These are phyloP conservation scores for Rhodofomes roseus DNA, from an alignment of 1,284 basidiomycete species.

Conservation along the genomic window DNA sequence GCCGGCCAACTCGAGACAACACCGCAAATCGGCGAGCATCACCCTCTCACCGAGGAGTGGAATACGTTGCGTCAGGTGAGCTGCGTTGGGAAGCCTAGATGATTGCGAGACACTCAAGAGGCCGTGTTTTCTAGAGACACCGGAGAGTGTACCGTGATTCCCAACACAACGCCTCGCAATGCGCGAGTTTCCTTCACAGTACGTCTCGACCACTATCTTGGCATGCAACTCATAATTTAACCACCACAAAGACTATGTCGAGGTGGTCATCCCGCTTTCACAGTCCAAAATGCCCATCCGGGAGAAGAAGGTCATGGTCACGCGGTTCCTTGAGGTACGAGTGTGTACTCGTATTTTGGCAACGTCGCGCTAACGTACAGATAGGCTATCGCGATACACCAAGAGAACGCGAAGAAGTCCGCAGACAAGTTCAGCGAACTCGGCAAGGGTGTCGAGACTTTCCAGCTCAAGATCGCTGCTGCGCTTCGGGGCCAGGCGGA, in stretches of 20 bases:
- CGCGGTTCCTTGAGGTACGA: constrained; percentile 27
- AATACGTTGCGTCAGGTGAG: constrained; percentile 18
- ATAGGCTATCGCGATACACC: constrained; percentile 26
- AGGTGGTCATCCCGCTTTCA: constrained; percentile 25
- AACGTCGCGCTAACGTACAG: background rate
- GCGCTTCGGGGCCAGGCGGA: constrained; percentile 24
- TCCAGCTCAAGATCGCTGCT: constrained; percentile 28
- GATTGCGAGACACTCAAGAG: background rate
- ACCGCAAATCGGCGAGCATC: constrained; percentile 21
- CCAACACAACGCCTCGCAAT: constrained; percentile 22
- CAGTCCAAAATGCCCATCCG: constrained; percentile 19
- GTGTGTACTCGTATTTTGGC: background rate
- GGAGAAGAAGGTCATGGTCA: constrained; percentile 30
- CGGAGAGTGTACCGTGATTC: constrained; percentile 21
- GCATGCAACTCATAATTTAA: too few species aligned
- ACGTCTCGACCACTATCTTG: background rate
- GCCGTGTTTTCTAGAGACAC: constrained; percentile 13
- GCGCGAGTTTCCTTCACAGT: constrained; percentile 24
- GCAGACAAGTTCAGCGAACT: constrained; percentile 24
- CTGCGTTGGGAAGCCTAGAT: background rate
- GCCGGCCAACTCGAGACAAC: constrained; percentile 19
- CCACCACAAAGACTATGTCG: constrained; percentile 21
- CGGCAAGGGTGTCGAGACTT: constrained; percentile 25
- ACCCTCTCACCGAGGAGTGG: constrained; percentile 21
- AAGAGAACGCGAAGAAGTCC: constrained; percentile 20